Evolutionary conservation across 2,329 filamentous ascomycete species (phyloP).

Genomic region (Xylariaceae sp.): DNA sequence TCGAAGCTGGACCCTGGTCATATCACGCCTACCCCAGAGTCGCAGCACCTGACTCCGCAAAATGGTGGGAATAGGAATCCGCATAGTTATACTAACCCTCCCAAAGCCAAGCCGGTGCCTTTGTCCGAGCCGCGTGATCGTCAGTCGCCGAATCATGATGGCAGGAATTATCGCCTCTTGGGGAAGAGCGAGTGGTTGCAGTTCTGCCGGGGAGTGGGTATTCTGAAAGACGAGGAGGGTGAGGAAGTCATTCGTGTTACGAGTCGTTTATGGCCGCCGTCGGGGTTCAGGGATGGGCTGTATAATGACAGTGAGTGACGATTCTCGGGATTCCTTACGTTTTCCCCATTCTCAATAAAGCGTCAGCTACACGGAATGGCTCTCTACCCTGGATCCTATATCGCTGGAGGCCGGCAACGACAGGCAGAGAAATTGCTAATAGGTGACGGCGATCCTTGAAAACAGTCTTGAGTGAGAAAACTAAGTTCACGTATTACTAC

Average conservation of each 20-base stretch:
- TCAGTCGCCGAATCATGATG: neutral
- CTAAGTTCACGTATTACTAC: constrained; percentile 41
- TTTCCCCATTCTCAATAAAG: too few relatives aligned
- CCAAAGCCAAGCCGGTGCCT: neutral
- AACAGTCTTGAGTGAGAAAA: constrained; percentile 26
- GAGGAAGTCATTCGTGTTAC: constrained; percentile 39
- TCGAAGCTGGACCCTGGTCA: neutral
- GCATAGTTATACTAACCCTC: neutral
- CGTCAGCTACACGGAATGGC: too few relatives aligned
- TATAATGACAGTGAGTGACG: constrained; percentile 39
- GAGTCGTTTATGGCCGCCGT: constrained; percentile 41
- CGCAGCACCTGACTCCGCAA: neutral
- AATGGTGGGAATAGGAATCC: neutral
- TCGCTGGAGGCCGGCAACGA: neutral
- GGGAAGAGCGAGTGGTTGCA: constrained; percentile 41
- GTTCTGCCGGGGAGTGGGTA: constrained; percentile 44
- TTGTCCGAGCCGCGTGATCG: neutral
- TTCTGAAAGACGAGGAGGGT: constrained; percentile 41
- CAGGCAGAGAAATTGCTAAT: neutral
- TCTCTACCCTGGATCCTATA: too few relatives aligned
- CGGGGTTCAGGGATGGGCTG: constrained; percentile 43
- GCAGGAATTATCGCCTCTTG: constrained; percentile 34
- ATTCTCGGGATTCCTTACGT: neutral
- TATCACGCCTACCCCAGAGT: neutral
- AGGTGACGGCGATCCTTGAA: neutral